A percentile compares a stretch with the other conserved stretches of the same genome.
Evolutionary conservation across 345 rosid genomes (phyloP).

Genomic region (Viola odorata): DNA sequence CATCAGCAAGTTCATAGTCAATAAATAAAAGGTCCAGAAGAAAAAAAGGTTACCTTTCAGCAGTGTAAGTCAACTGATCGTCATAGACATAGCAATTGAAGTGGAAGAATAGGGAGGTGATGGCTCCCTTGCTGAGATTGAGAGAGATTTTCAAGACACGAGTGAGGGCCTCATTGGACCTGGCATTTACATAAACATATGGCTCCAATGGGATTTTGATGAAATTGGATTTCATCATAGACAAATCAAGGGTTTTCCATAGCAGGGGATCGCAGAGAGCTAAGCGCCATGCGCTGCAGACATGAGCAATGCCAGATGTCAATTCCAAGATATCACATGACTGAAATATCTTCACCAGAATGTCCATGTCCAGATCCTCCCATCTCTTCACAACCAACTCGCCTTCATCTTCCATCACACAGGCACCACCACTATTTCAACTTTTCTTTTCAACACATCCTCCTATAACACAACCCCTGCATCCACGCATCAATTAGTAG

Average conservation of each 20-base stretch:
- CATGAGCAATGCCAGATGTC: conserved; percentile 63
- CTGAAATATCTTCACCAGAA: conserved; percentile 61
- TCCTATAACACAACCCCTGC: too few relatives aligned
- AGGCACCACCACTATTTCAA: not conserved
- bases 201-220: conserved; percentile 70
- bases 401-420: conserved; percentile 45
- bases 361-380: conserved; percentile 75
- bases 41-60: conserved; percentile 50
- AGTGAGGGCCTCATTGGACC: conserved; percentile 52
- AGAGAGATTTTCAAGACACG: conserved; percentile 51
- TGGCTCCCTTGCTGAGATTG: conserved; percentile 63
- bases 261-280: conserved; percentile 85
- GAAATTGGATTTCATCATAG: conserved; percentile 56
- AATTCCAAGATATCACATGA: conserved; percentile 47
- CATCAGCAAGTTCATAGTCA: not conserved
- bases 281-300: conserved; percentile 70
- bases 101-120: conserved; percentile 58
- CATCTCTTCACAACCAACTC: conserved; percentile 40
- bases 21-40: not conserved
- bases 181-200: conserved; percentile 60
- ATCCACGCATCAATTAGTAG: too few relatives aligned
- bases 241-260: conserved; percentile 82
- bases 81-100: conserved; percentile 57
- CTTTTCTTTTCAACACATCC: too few relatives aligned
- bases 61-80: conserved; percentile 74